Percentiles rank a stretch among this genome's conserved stretches.
These are phyloP conservation scores for Thalassiosira delicatula DNA, from an alignment of 352 stramenopile genomes.

Conservation along the genomic window DNA sequence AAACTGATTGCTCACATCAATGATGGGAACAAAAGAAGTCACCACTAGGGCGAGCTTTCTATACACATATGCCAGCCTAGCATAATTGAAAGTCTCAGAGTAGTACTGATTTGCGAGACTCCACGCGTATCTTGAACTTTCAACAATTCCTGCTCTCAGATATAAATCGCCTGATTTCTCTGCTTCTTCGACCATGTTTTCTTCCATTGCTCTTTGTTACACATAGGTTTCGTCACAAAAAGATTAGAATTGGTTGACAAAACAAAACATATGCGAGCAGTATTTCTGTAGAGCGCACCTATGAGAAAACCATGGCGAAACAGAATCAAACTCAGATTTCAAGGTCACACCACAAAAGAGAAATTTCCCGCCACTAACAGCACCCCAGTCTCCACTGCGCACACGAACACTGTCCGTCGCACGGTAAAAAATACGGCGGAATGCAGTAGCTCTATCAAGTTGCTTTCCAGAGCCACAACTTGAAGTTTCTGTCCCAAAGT, in stretches of 20 bases:
- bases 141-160: conserved; percentile 79
- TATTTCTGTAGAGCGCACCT: neutral
- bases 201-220: conserved; percentile 74
- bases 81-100: conserved; percentile 83
- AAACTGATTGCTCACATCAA: conserved; percentile 78
- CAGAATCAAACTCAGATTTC: conserved; percentile 77
- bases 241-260: conserved; percentile 1
- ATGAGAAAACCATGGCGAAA: conserved; percentile 73
- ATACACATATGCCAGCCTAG: conserved; percentile 76
- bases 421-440: conserved; percentile 84
- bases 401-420: conserved; percentile 81
- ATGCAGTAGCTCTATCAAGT: conserved; percentile 73
- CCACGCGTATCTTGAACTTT: conserved; percentile 79
- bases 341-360: conserved; percentile 82
- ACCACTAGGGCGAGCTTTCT: conserved; percentile 75
- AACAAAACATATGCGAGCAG: neutral
- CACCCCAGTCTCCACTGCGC: conserved; percentile 73
- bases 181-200: conserved; percentile 83
- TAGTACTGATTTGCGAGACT: conserved; percentile 83
- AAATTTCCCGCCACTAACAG: conserved; percentile 69
- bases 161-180: conserved; percentile 82
- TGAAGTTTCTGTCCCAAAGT: conserved; percentile 72
- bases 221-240: neutral
- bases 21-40: conserved; percentile 73
- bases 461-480: conserved; percentile 66